Evolutionary conservation across 805 yeast species (phyloP), one percentile per base, ranked within the genome.

Genomic region (Suhomyces sp.): DNA sequence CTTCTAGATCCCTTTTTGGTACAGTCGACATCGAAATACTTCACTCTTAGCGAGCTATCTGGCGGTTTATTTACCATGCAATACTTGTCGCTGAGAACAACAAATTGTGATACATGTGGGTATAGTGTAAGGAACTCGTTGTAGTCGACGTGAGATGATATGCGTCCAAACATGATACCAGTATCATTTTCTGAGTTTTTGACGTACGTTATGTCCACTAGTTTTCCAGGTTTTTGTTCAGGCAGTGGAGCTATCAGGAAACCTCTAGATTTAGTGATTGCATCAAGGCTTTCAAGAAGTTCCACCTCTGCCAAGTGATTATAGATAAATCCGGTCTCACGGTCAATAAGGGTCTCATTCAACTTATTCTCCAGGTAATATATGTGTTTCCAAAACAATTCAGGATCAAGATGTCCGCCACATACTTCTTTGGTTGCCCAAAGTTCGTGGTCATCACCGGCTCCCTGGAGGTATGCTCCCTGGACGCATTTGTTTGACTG

Each of bases 361-460:
- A 14, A 34, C 36, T 12, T 42, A 4, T 25, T n/a, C n/a, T 18
- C 28, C 13, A 18, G 6, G 11, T 12, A 14, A 29, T 46, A 37
- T 21, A 59, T 37, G 19, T 40, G 27, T 3, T 51, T 34, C 95
- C 95, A 87, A 31, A 83, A 74, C 18, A 75, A 31, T 0, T 49
- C 47, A 0, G 90, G 78, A 1, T 68, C 71, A 19, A 87, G 55
- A 0, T 69, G 62, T 4, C 72, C 65, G 0, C 82, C 74, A 23
- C 65, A 61, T 1, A 62, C 31, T 4, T 54, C 57, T 22, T 42
- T 42, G 1, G 67, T 53, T 0, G 62, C 60, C 97, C 96, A 88
- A 8, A 81, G 63, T 50, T 88, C 97, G 54, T 88, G 95, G 50
- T 90, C 96, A 56, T 88, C 97, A 0, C 93, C 96, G 0, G 96